Base-by-base conservation (phyloP, 2,329 filamentous ascomycete species). In the Colletotrichum theobromicola region DNA sequence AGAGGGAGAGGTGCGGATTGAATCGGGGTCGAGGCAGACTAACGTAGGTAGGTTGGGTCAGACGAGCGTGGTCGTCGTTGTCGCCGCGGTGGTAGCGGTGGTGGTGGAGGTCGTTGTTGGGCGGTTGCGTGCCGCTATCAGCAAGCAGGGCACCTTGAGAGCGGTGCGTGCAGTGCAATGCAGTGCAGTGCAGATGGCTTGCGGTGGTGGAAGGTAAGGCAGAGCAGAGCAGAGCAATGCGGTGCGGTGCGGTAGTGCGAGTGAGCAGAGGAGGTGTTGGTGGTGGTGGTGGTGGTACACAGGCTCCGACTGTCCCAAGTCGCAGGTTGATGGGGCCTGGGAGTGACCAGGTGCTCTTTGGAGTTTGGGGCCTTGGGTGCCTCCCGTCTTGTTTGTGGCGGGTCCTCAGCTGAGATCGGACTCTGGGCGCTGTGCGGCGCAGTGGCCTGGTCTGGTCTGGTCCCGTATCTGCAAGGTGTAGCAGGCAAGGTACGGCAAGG, bases 291-390 rank as follows among this genome's bases (percentile, higher is more conserved):
- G 55, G n/a, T 58, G 34, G 60, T 42, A 37, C 32, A 35, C 32
- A 37, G 57, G 55, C 68, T 67, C 62, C 61, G 60, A 70, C 60
- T 30, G 55, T 67, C 26, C 55, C 72, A 74, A 67, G 72, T 72
- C 68, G 72, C 72, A 72, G 72, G 68, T 72, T 32, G 67, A 72
- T 74, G 72, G 72, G 68, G 55, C 53, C 30, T 53, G 26, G 67
- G 60, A 28, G 28, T 60, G 26, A 30, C 26, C 55, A 28, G 55
- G 26, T 58, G 57, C 57, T 60, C 57, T 60, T 60, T 32, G 28
- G 13, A 24, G 34, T 71, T 57, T 61, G 42, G 42, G 42, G n/a
- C 18, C 42, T 57, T 61, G 42, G 42, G 42, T 46, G 42, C 42
- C 42, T 46, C 42, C 42, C 42, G 42, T 72, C 53, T 58, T 61